Evolutionary conservation across 164 flowering plant species (phyloP), one percentile per base, ranked within the genome.

Genomic region (Aristolochia californica): DNA sequence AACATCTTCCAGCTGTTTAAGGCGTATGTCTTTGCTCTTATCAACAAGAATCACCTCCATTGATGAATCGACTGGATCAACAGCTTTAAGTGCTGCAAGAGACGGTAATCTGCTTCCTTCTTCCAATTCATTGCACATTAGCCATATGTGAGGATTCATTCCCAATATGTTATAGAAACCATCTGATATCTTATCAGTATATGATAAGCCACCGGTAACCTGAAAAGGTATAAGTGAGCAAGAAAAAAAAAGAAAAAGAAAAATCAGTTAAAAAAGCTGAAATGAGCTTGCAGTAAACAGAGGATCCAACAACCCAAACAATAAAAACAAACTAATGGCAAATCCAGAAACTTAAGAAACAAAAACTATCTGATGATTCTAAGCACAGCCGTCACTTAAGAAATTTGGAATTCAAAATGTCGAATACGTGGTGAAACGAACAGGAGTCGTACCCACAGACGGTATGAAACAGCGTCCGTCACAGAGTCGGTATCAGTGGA

Each of bases 151-250:
- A 8, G 98, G 97, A 65, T 87, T 81, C 91, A 93, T 93, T 58
- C 98, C 98, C 71, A 87, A 55, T 56, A 93, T 85, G 77, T 78
- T 88, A 59, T 93, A 93, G 70, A 93, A 88, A 24, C 98, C 97
- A 74, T 93, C 94, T 7, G 91, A 78, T 64, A 93, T 87, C 76
- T 79, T 93, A 70, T 93, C 97, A 62, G 70, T 59, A 66, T 88
- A 93, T 5, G 98, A 83, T 74, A 93, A 70, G 68, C 84, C 85
- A 43, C 98, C 97, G 62, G 74, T 93, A 16, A 85, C 90, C 98
- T 93, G 83, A 60, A 71, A 45, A 25, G 11, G 55, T 26, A 48
- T 0, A 28, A 2, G 22, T n/a, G 13, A 56, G 43, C 10, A 30
- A 59, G 22, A 26, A 44, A 13, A n/a, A n/a, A n/a, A n/a, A n/a